Evolutionary conservation across 306 rosid species (phyloP), one percentile per base, ranked within the genome.

Genomic region (Corylus americana): DNA sequence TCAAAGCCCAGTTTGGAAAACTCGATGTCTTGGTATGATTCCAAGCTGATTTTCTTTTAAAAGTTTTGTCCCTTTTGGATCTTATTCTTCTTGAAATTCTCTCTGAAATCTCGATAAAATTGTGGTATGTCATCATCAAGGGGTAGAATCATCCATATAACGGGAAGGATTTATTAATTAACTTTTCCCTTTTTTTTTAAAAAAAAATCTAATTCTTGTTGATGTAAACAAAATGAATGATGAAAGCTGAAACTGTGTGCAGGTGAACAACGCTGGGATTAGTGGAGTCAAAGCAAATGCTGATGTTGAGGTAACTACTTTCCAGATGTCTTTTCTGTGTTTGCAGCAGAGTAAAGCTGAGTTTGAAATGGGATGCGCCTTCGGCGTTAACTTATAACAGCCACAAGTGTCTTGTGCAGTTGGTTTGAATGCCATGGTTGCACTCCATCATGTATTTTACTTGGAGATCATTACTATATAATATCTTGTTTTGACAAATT

Each of bases 241-340:
- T 18, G 0, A 1, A 55, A 7, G 14, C 22, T 10, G 73, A n/a
- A 8, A 31, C 8, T 44, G n/a, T 64, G 14, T 51, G 50, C 49
- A 87, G 91, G 79, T 88, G 66, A 84, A 90, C 84, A 88, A 88
- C 76, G 91, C 91, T 57, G 90, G 85, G 70, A 25, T 74, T 35
- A 5, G 25, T 31, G 94, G 92, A 71, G 74, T 54, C 13, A 55
- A 61, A 49, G 3, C 77, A 13, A 70, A 83, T 61, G 71, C 63
- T 25, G 86, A 88, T 66, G 84, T 48, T 74, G 17, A 44, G 83
- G 87, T 83, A 74, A 74, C 76, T 69, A 22, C 51, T 77, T 54
- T 42, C 27, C 27, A 42, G 45, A 42, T 42, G 45, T 42, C 45
- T 42, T 6, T 42, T 59, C 27, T 59, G 16, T 59, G 14, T 59